These are phyloP conservation scores for Gossypium stocksii DNA, from an alignment of 345 rosid species.

Conservation along the genomic window DNA sequence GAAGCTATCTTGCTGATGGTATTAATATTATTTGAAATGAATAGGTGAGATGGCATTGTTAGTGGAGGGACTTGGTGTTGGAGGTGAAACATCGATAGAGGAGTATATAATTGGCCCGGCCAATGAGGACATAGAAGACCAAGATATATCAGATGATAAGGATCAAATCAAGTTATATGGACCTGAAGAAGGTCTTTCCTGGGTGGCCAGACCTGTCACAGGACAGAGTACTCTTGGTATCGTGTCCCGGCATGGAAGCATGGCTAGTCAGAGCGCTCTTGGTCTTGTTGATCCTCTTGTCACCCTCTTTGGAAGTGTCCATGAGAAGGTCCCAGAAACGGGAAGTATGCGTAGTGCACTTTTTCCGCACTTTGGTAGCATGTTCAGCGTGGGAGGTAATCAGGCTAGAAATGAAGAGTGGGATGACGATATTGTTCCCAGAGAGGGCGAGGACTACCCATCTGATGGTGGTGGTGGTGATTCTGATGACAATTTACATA, in stretches of 20 bases:
- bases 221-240: slow-evolving; percentile 62
- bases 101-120: slow-evolving; percentile 83
- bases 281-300: slow-evolving; percentile 81
- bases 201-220: slow-evolving; percentile 87
- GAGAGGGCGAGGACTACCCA: slow-evolving; percentile 72
- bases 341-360: slow-evolving; percentile 93
- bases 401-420: slow-evolving; percentile 67
- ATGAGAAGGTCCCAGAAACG: slow-evolving; percentile 69
- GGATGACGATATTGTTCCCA: slow-evolving; percentile 74
- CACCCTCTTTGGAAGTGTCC: slow-evolving; percentile 79
- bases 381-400: slow-evolving; percentile 90
- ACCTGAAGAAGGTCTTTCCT: slow-evolving; percentile 69
- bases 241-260: slow-evolving; percentile 68
- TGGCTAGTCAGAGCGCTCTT: slow-evolving; percentile 38
- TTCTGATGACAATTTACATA: slow-evolving; percentile 71
- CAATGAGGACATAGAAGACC: slow-evolving; percentile 49
- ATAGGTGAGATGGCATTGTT: slow-evolving; percentile 99
- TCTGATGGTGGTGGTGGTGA: slow-evolving; percentile 62
- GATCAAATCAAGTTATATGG: slow-evolving; percentile 85
- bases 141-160: slow-evolving; percentile 56
- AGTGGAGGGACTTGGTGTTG: slow-evolving; percentile 92
- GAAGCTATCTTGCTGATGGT: neutral
- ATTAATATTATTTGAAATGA: slow-evolving; percentile 21
- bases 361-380: slow-evolving; percentile 93
- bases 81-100: slow-evolving; percentile 79